Base-by-base conservation (phyloP, 805 yeast species). In the Cyberlindnera mycetangii region DNA sequence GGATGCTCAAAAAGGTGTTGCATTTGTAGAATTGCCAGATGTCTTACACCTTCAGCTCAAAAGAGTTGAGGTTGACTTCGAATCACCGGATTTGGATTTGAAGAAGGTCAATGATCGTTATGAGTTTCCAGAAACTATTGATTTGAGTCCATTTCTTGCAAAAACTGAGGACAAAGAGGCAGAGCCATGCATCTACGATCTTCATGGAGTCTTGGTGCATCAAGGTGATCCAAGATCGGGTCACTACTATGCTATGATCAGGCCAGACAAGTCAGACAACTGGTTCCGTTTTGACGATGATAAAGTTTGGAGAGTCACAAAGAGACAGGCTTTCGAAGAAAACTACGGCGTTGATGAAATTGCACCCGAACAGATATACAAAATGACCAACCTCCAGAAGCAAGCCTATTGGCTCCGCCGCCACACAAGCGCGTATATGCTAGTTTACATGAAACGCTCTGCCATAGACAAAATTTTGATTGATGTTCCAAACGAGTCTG, bases 241-340 rank as follows among this genome's bases (percentile, higher is more conserved):
- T 17, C 99, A 93, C 61, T 93, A 93, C 65, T 93, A 93, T 60
- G 93, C 99, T 0, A 76, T 93, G 80, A 81, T 93, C 41, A 89
- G 83, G 62, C 98, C 98, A 2, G 75, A 75, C 20, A 68, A 74
- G 2, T 71, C 76, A 17, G 83, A 79, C 41, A 67, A 75, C 32
- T 93, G 99, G 99, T 83, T 77, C 62, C 75, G 92, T 59, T 93
- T 92, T 69, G 99, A 93, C 63, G 99, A 93, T 65, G 99, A 93
- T 59, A 78, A 83, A 48, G 99, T 93, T 24, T 86, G 95, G 76
- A 78, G 81, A 54, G 97, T 86, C 1, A 86, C 96, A 0, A 74
- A 79, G 30, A 75, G 74, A 44, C 96, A 92, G 56, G 99, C 89
- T 0, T 85, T 90, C 58, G 90, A 89, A 30, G 96, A 88, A 43